phyloP scores from a whole-genome alignment of 306 rosid genomes.

The Vigna angularis region DNA sequence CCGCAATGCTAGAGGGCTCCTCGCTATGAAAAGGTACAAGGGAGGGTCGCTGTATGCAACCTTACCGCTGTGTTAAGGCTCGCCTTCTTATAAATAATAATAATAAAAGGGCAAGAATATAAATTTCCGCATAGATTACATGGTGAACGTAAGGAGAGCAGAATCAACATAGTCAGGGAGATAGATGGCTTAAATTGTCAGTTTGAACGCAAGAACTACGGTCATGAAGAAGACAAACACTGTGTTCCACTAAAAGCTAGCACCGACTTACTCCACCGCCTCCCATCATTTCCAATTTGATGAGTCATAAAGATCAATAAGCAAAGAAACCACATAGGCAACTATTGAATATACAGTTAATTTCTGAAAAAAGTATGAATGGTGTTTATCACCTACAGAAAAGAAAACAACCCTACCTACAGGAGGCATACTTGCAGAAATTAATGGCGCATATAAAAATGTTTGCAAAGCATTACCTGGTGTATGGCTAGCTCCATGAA shows the following conservation, averaged over 20 bases:
- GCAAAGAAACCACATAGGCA: slow-evolving; percentile 2
- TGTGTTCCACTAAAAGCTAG: not conserved
- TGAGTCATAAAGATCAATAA: not conserved
- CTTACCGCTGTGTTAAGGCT: not conserved
- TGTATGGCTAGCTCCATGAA: slow-evolving; percentile 83
- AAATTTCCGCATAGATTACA: not conserved
- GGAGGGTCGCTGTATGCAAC: not conserved
- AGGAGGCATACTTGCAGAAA: not conserved
- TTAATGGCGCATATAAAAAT: not conserved
- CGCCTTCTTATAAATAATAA: too few species aligned
- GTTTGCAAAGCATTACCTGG: slow-evolving; percentile 54
- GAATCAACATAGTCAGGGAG: not conserved
- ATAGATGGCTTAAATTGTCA: not conserved
- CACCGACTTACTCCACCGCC: not conserved
- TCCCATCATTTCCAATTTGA: not conserved
- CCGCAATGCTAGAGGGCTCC: not conserved
- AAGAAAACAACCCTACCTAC: too few species aligned
- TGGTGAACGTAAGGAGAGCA: not conserved
- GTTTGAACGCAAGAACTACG: not conserved
- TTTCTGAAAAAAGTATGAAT: not conserved
- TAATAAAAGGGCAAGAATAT: too few species aligned
- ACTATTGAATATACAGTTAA: not conserved
- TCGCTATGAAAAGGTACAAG: not conserved
- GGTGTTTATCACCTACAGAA: not conserved
- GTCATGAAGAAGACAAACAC: not conserved